Conservation (phyloP, 2,329 filamentous ascomycete species). For the Colletotrichum falcatum region DNA sequence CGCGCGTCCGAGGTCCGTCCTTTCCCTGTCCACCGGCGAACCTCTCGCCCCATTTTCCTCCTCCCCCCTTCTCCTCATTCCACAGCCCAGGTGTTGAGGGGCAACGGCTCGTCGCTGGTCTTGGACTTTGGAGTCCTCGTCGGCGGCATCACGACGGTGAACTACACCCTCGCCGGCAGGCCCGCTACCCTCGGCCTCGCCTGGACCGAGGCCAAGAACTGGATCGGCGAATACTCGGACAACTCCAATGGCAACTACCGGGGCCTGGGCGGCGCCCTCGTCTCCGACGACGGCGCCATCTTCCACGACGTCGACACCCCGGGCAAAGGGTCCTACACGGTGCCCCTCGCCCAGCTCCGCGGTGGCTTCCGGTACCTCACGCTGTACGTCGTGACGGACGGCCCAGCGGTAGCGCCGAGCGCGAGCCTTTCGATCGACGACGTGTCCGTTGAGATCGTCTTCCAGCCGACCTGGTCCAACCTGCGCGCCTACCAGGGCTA, state of each 20-base stretch:
- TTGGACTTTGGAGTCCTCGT: conserved; percentile 71
- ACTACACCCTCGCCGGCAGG: conserved; percentile 56
- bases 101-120: conserved; percentile 65
- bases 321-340: conserved; percentile 49
- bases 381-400: conserved; percentile 50
- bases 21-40: conserved; percentile 51
- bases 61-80: conserved; percentile 36
- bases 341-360: conserved; percentile 55
- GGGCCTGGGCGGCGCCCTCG: conserved; percentile 47
- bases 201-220: conserved; percentile 61
- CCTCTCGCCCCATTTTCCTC: conserved; percentile 48
- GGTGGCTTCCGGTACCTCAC: conserved; percentile 67
- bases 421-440: conserved; percentile 48
- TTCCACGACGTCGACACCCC: conserved; percentile 54
- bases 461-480: conserved; percentile 58
- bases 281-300: conserved; percentile 56
- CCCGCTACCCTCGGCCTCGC: conserved; percentile 57
- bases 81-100: conserved; percentile 40
- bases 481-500: conserved; percentile 66
- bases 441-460: conserved; percentile 50
- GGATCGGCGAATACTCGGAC: conserved; percentile 60
- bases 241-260: conserved; percentile 58
- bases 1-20: conserved; percentile 58
- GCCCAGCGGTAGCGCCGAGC: neutral
- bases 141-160: conserved; percentile 65